Conservation (phyloP, 352 stramenopile species). For the Pythium apleroticum region DNA sequence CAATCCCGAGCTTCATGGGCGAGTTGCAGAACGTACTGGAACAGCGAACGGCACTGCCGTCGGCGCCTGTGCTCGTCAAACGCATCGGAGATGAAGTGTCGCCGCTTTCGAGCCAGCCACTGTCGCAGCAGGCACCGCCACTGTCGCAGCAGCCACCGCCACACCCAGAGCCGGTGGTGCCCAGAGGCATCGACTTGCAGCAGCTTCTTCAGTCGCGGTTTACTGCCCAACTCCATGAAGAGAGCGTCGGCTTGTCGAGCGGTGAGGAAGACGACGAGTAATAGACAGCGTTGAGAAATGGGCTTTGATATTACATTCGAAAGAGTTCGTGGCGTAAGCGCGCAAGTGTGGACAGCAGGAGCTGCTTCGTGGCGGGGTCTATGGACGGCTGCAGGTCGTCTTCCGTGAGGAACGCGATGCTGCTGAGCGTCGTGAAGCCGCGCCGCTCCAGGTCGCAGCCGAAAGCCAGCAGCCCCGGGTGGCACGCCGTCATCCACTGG, state of each 20-base stretch:
- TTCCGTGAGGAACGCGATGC: constrained; percentile 40
- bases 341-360: constrained; percentile 66
- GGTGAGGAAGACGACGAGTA: constrained; percentile 13
- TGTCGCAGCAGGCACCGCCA: not conserved
- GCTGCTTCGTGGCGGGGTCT: constrained; percentile 36
- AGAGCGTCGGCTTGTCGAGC: constrained; percentile 12
- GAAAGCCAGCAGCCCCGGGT: constrained; percentile 61
- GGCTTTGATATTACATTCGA: constrained; percentile 54
- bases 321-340: constrained; percentile 78
- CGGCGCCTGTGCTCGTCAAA: constrained; percentile 34
- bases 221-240: constrained; percentile 16
- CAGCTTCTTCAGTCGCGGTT: constrained; percentile 26
- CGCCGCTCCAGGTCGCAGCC: constrained; percentile 56
- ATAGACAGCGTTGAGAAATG: not conserved
- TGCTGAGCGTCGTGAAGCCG: constrained; percentile 65
- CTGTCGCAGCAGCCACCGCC: not conserved
- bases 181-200: constrained; percentile 20
- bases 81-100: constrained; percentile 39
- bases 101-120: not conserved
- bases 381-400: constrained; percentile 44
- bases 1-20: constrained; percentile 39
- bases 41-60: constrained; percentile 33
- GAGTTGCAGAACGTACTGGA: constrained; percentile 61
- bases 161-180: not conserved
- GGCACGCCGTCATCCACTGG: constrained; percentile 83